A percentile compares a stretch with the other conserved stretches of the same genome.
phyloP scores from a whole-genome alignment of 352 stramenopile species.

The Phytophthora tentaculata region DNA sequence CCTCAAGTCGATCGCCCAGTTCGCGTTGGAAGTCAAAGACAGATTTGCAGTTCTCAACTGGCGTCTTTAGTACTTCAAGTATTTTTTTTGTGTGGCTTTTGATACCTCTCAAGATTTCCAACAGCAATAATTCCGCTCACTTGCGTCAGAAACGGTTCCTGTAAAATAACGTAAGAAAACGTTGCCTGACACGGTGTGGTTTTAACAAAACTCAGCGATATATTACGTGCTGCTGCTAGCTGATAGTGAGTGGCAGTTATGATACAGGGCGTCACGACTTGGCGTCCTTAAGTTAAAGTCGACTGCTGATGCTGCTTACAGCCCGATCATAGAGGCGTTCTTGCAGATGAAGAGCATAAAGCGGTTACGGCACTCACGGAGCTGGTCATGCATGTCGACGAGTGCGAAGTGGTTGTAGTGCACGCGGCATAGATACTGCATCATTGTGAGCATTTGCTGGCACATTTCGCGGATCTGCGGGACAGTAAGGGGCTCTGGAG shows the following conservation, averaged over 20 bases:
- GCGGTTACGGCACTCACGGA: conserved; percentile 66
- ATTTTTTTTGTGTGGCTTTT: too few species aligned
- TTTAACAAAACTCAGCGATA: conserved; percentile 26
- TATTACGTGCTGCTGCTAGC: conserved; percentile 22
- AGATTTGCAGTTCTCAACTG: conserved; percentile 7
- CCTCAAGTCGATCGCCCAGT: conserved; percentile 27
- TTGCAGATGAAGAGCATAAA: conserved; percentile 84
- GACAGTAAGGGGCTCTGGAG: conserved; percentile 56
- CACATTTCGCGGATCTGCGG: conserved; percentile 67
- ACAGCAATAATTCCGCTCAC: background rate
- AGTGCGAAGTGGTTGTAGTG: conserved; percentile 76
- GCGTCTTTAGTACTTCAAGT: background rate
- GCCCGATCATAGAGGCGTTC: conserved; percentile 71
- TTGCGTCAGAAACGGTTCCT: conserved; percentile 23
- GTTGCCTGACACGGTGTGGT: too few species aligned
- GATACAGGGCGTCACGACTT: conserved; percentile 20
- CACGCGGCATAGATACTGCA: conserved; percentile 70
- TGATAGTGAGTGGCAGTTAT: conserved; percentile 22
- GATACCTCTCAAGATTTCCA: background rate
- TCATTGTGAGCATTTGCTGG: conserved; percentile 75
- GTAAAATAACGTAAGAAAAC: too few species aligned
- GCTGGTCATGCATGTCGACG: conserved; percentile 78
- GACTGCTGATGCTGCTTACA: conserved; percentile 28
- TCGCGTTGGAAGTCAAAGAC: conserved; percentile 26
- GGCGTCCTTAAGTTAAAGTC: conserved; percentile 35